These are phyloP conservation scores for Gentiana macrophylla DNA, from an alignment of 257 asterid species.

Conservation along the genomic window DNA sequence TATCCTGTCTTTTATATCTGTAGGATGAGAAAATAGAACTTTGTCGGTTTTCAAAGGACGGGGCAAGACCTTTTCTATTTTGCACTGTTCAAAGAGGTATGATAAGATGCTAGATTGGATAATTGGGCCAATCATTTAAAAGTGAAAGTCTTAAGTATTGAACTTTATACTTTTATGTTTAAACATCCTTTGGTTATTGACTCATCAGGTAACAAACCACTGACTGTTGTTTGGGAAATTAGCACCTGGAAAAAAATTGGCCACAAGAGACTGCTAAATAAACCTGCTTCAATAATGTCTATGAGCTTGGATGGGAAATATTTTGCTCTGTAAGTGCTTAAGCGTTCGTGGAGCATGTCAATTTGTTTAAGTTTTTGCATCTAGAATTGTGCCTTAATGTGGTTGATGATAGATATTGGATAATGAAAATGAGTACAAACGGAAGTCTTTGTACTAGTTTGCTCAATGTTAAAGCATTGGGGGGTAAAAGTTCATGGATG, in stretches of 20 bases:
- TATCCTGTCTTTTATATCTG: constrained; percentile 15
- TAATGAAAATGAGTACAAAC: too few species aligned
- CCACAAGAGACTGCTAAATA: constrained; percentile 61
- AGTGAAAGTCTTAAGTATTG: neutral
- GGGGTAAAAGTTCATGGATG: too few species aligned
- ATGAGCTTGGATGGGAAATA: constrained; percentile 90
- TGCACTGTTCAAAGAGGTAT: constrained; percentile 72
- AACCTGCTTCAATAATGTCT: constrained; percentile 78
- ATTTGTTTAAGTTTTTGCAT: neutral
- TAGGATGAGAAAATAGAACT: constrained; percentile 88
- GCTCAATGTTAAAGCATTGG: too few species aligned
- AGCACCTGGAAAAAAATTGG: constrained; percentile 86
- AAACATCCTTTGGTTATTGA: constrained; percentile 7
- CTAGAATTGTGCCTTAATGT: too few species aligned
- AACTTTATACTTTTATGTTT: constrained; percentile 13
- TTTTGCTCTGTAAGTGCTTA: constrained; percentile 73
- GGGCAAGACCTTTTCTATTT: constrained; percentile 90
- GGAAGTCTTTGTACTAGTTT: too few species aligned
- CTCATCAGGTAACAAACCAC: constrained; percentile 60
- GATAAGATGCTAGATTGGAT: neutral
- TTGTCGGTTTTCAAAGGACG: constrained; percentile 94
- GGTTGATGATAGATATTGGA: too few species aligned
- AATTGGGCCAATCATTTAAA: constrained; percentile 1
- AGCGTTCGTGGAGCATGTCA: neutral
- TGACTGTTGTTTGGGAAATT: constrained; percentile 84